Conservation (phyloP, 2,329 filamentous ascomycete species). For the Xylaria sp. region DNA sequence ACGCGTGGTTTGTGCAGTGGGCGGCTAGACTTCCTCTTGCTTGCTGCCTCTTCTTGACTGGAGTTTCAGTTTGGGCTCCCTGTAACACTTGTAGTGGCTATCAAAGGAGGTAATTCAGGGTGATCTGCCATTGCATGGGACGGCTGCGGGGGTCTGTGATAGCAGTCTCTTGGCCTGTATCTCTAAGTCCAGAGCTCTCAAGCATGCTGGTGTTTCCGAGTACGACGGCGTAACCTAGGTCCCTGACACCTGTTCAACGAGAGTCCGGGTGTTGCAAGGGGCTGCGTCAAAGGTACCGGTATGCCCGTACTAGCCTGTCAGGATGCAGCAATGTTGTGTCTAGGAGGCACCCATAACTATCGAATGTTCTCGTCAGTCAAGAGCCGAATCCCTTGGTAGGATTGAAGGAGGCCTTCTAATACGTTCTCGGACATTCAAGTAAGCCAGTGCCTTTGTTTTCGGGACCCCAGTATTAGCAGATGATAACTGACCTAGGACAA, state of each 20-base stretch:
- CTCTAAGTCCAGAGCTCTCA: background rate
- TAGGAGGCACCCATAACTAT: too few relatives aligned
- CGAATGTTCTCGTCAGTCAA: too few relatives aligned
- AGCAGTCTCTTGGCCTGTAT: background rate
- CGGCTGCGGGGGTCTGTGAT: background rate
- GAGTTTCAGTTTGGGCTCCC: background rate
- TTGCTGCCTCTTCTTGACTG: too few relatives aligned
- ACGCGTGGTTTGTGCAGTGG: too few relatives aligned
- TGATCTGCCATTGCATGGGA: background rate
- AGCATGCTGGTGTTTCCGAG: background rate
- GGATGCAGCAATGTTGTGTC: background rate
- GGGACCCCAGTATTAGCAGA: too few relatives aligned
- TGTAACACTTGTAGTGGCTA: background rate
- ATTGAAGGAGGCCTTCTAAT: too few relatives aligned
- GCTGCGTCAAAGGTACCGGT: background rate
- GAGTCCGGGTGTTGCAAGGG: background rate
- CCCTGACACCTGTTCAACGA: background rate
- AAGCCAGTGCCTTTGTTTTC: too few relatives aligned
- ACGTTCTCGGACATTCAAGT: too few relatives aligned
- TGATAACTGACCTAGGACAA: too few relatives aligned
- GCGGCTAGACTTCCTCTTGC: too few relatives aligned
- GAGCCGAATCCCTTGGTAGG: too few relatives aligned
- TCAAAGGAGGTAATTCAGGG: background rate
- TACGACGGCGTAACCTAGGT: background rate
- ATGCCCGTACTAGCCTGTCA: background rate